Evolutionary conservation across 2,329 filamentous ascomycete species (phyloP).

Genomic region (Endocalyx cinctus): DNA sequence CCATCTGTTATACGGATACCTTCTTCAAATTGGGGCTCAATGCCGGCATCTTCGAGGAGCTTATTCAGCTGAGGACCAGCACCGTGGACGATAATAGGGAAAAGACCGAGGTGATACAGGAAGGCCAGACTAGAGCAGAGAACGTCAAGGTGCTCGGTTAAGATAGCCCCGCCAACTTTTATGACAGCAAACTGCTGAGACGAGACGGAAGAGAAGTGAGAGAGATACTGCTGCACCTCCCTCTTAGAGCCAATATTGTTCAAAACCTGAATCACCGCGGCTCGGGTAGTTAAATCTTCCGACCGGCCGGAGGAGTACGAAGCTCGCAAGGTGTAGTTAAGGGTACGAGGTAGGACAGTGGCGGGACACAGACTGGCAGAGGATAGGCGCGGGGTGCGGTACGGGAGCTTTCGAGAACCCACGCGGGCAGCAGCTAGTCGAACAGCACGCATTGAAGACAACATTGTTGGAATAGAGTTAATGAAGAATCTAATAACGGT

Average conservation of each 20-base stretch:
- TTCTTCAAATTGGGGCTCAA: constrained; percentile 94
- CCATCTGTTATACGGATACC: constrained; percentile 93
- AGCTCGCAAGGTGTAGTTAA: constrained; percentile 27
- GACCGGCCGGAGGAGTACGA: constrained; percentile 24
- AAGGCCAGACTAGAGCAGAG: constrained; percentile 86
- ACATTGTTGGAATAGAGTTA: constrained; percentile 8
- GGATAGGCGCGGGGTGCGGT: constrained; percentile 16
- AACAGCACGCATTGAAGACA: constrained; percentile 22
- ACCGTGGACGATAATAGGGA: constrained; percentile 92
- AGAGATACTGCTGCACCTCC: constrained; percentile 95
- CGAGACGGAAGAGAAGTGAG: constrained; percentile 93
- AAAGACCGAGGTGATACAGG: constrained; percentile 90
- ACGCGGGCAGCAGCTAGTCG: constrained; percentile 24
- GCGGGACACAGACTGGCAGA: constrained; percentile 9
- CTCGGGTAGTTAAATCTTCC: constrained; percentile 60
- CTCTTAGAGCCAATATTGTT: constrained; percentile 95
- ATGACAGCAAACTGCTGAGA: constrained; percentile 98
- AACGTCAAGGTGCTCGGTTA: constrained; percentile 90
- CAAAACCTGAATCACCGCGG: constrained; percentile 82
- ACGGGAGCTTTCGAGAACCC: constrained; percentile 23
- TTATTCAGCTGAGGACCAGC: constrained; percentile 93
- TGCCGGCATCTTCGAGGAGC: constrained; percentile 80
- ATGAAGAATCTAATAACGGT: constrained; percentile 1
- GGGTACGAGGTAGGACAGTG: constrained; percentile 7
- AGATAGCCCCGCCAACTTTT: constrained; percentile 94